Base-by-base conservation (phyloP, 208 protist species). In the Trypanosoma caninum region DNA sequence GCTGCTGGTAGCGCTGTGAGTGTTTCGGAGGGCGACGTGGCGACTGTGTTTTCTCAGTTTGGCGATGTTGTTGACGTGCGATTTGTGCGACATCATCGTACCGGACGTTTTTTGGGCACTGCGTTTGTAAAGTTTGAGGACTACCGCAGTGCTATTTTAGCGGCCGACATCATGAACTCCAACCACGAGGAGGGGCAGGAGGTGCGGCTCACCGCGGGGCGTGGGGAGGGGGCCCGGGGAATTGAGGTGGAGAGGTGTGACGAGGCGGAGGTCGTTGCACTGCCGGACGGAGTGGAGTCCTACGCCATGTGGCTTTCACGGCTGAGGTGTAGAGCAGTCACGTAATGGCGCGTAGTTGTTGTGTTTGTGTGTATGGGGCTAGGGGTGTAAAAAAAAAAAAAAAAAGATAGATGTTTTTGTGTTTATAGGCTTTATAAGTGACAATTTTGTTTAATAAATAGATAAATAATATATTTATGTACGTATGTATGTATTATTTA, bases 11-110 rank as follows among this genome's bases (percentile, higher is more conserved):
- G 51, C 18, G 33, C 35, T 5, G 57, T 61, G 18, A 56, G 78
- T 46, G 70, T 91, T 4, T 90, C 89, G 0, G 85, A 95, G 56
- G 85, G 89, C 11, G 89, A 95, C 57, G 50, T 95, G 2, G 84
- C 77, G 0, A 92, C 89, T 0, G 89, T 91, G 9, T 95, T 95
- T 44, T 93, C 89, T 2, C 89, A 95, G 59, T 95, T 95, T 54
- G 89, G 89, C 40, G 75, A 91, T 44, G 67, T 95, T 8, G 40
- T 64, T 1, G 84, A 93, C 58, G 82, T 95, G 10, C 80, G 80
- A 3, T 89, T 88, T 69, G 65, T 90, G 27, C 85, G 89, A 2
- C 78, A 93, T 41, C 56, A 59, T 13, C 79, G 78, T 28, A 90
- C 69, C 0, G 85, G 89, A 4, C 61, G 74, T 1, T 91, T 95